phyloP scores from a whole-genome alignment of 2,329 filamentous ascomycete species.

The Aspergillus melleus region DNA sequence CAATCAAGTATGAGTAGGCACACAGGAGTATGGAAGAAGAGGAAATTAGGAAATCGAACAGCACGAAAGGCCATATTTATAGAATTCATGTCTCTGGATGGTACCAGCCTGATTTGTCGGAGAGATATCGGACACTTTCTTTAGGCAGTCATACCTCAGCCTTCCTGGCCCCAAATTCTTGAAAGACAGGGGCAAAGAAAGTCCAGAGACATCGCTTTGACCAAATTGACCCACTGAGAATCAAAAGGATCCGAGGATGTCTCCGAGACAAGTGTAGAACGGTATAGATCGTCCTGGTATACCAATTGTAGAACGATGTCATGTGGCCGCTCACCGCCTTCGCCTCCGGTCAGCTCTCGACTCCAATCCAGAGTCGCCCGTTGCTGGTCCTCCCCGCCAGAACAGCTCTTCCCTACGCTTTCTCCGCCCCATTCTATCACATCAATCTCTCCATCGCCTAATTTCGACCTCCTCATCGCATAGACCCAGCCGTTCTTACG shows the following conservation, averaged over 20 bases:
- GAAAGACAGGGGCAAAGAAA: background rate
- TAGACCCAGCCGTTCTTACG: background rate
- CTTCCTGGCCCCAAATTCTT: no score
- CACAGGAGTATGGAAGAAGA: background rate
- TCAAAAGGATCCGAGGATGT: background rate
- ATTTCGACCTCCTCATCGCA: conserved; percentile 7
- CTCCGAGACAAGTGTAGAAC: background rate
- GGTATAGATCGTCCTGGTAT: background rate
- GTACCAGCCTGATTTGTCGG: conserved; percentile 16
- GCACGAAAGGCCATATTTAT: conserved; percentile 8
- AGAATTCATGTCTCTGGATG: background rate
- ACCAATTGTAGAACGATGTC: conserved; percentile 6
- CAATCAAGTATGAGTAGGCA: background rate
- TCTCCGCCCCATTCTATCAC: conserved; percentile 3
- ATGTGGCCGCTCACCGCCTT: conserved; percentile 15
- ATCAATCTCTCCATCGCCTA: conserved; percentile 14
- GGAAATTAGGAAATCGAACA: background rate
- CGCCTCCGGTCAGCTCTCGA: conserved; percentile 13
- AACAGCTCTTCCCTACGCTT: background rate
- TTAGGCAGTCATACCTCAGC: background rate
- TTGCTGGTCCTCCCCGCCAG: background rate
- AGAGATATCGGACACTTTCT: conserved; percentile 36
- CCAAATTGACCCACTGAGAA: background rate
- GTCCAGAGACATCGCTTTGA: background rate
- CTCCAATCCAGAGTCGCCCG: conserved; percentile 5